Conservation (phyloP, 768 basidiomycete genomes). For the Termitomyces heimii region DNA sequence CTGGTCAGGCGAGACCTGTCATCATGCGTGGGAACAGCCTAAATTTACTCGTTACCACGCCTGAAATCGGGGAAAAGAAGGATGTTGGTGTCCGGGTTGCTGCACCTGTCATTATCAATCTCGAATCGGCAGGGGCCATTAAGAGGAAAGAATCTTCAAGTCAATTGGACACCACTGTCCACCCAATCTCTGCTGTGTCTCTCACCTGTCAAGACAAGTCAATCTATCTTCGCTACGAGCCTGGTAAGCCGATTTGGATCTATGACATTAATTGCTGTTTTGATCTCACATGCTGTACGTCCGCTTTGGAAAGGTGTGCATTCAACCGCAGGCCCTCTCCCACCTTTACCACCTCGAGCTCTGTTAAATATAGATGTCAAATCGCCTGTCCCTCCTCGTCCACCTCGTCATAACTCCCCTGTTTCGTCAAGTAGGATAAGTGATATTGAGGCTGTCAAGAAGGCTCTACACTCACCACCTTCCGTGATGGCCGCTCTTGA, state of each 20-base stretch:
- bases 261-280: background rate
- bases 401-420: constrained; percentile 58
- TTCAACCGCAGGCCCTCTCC: constrained; percentile 68
- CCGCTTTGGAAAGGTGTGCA: constrained; percentile 37
- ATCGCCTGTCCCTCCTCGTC: constrained; percentile 50
- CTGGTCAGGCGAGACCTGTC: constrained; percentile 12
- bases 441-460: constrained; percentile 54
- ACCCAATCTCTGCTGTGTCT: constrained; percentile 16
- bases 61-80: constrained; percentile 58
- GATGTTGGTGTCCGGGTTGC: constrained; percentile 56
- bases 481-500: constrained; percentile 45
- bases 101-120: constrained; percentile 51
- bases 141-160: constrained; percentile 10
- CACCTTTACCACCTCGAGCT: constrained; percentile 47
- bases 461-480: constrained; percentile 52
- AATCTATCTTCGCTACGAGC: constrained; percentile 55
- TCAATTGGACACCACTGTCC: constrained; percentile 17
- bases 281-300: constrained; percentile 11
- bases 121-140: constrained; percentile 23
- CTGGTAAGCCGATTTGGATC: constrained; percentile 31
- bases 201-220: constrained; percentile 24
- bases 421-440: constrained; percentile 32
- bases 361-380: constrained; percentile 39
- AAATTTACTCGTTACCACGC: constrained; percentile 40
- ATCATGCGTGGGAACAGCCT: constrained; percentile 5